Evolutionary conservation across 2,329 filamentous ascomycete species (phyloP).

Genomic region (Clonostachys byssicola): DNA sequence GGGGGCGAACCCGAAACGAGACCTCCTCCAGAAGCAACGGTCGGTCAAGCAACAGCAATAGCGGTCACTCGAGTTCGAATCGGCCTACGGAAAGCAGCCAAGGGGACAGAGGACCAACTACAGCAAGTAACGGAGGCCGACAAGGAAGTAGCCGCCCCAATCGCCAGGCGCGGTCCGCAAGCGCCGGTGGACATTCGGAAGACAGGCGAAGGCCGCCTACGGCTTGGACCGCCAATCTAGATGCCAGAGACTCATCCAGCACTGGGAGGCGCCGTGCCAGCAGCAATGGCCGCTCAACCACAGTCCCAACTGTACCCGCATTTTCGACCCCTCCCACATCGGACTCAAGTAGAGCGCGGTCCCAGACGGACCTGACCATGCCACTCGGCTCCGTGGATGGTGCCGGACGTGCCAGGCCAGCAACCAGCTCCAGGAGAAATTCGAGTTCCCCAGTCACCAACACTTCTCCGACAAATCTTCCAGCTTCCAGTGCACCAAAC

Average conservation of each 20-base stretch:
- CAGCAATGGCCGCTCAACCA: slow-evolving; percentile 51
- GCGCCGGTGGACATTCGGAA: slow-evolving; percentile 34
- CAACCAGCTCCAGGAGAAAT: slow-evolving; percentile 28
- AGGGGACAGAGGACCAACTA: slow-evolving; percentile 18
- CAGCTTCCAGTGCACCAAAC: slow-evolving; percentile 2
- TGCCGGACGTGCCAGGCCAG: no score
- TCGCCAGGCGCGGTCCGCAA: slow-evolving; percentile 40
- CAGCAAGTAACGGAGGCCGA: slow-evolving; percentile 14
- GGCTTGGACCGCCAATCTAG: slow-evolving; percentile 13
- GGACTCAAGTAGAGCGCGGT: slow-evolving; percentile 45
- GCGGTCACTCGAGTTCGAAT: slow-evolving; percentile 23
- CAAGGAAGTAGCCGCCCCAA: slow-evolving; percentile 27
- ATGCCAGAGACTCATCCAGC: slow-evolving; percentile 19
- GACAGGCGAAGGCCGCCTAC: slow-evolving; percentile 46
- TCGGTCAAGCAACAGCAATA: slow-evolving; percentile 13
- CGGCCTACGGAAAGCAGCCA: slow-evolving; percentile 6
- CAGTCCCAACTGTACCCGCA: slow-evolving; percentile 29
- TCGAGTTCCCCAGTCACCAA: slow-evolving; percentile 22
- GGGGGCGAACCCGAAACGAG: slow-evolving; percentile 50
- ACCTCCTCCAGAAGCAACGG: slow-evolving; percentile 1
- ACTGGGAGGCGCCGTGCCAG: slow-evolving; percentile 42
- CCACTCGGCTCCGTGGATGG: slow-evolving; percentile 10
- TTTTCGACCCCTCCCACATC: background rate
- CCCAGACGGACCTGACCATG: slow-evolving; percentile 59
- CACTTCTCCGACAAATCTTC: slow-evolving; percentile 13